Evolutionary conservation across 805 yeast genomes (phyloP), one percentile per base, ranked within the genome.

Genomic region (Candida oleophila): DNA sequence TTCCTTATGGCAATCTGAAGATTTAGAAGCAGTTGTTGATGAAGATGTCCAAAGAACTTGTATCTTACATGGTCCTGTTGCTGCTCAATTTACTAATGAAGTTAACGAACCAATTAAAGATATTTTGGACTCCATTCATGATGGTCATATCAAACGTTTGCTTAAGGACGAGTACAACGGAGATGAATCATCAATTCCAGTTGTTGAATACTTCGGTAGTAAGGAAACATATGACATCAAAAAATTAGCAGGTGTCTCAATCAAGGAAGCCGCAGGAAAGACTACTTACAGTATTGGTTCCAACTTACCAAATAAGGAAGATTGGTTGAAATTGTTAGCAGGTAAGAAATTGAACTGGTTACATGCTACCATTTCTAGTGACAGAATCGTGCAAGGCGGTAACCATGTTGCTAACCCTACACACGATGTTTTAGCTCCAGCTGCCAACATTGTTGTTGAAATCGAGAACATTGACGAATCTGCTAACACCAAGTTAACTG

Each of bases 41-140:
- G 89, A 87, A 61, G 99, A 94, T 66, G 98, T 94, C 52, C 91
- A 91, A 71, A 87, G 99, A 79, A 92, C 97, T n/a, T 95, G 99
- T 87, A 90, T 94, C 56, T 80, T 94, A 61, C 97, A 90, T 61
- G 98, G 99, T 59, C 99, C 99, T 44, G 98, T 94, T 56, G 96
- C 99, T 59, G 97, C 96, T 58, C 90, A 85, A 71, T 91, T 75
- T 76, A 84, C 97, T 58, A 87, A 78, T 60, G 76, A 78, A 62
- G 94, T 88, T 50, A 84, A 94, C 64, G 97, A 89, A 73, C 98
- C 99, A 60, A 88, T 94, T 62, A 84, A 87, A 69, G 87, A 86
- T 39, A 90, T 94, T 57, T 72, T 94, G 72, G 97, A 92, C 64
- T 73, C 78, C 56, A 85, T 94, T 51, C 97, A 94, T 62, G 82